These are phyloP conservation scores for Erodium trifolium DNA, from an alignment of 441 rosid species.

Conservation along the genomic window DNA sequence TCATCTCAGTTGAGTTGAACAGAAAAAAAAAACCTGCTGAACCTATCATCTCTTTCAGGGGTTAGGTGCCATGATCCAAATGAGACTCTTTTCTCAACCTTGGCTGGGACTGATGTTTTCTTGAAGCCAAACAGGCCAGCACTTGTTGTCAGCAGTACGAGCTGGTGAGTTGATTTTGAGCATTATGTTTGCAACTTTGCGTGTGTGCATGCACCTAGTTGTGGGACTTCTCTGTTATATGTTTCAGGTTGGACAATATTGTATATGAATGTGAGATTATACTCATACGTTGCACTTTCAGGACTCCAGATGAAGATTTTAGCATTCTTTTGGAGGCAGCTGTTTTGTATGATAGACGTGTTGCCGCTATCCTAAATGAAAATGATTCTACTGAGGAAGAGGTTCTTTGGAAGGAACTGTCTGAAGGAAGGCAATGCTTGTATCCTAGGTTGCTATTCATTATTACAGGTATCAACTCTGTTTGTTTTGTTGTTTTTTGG, in stretches of 20 bases:
- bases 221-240: not conserved
- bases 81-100: constrained; percentile 59
- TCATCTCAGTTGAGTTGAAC: not conserved
- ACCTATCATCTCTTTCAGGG: not conserved
- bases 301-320: constrained; percentile 99
- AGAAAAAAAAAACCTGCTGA: not conserved
- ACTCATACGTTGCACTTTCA: constrained; percentile 27
- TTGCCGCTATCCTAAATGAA: constrained; percentile 69
- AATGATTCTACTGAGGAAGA: constrained; percentile 42
- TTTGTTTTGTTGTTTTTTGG: constrained; percentile 2
- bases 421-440: constrained; percentile 37
- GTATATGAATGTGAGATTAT: not conserved
- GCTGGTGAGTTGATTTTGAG: constrained; percentile 49
- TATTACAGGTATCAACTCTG: constrained; percentile 59
- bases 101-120: constrained; percentile 28
- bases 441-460: constrained; percentile 77
- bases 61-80: constrained; percentile 19
- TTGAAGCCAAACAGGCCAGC: constrained; percentile 59
- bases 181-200: not conserved
- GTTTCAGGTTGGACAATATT: not conserved
- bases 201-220: not conserved
- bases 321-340: constrained; percentile 92
- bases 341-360: constrained; percentile 91
- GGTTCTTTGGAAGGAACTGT: constrained; percentile 40
- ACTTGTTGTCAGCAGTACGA: constrained; percentile 67